Percentiles rank a stretch among this genome's conserved stretches.
Evolutionary conservation across 768 basidiomycete species (phyloP).

Genomic region (Suillus tomentosus): DNA sequence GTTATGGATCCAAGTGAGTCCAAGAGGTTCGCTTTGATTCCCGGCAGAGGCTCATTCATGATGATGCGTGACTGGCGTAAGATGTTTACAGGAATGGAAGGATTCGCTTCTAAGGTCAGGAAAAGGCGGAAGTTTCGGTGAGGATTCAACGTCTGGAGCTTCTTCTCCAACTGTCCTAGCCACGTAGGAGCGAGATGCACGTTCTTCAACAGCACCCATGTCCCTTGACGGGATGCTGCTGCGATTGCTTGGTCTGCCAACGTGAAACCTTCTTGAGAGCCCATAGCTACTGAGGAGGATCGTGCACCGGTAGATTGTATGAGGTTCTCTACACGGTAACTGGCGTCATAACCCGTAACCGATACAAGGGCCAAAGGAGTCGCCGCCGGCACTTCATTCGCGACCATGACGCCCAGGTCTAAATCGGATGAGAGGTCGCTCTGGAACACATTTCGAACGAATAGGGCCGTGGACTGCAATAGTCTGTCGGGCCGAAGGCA

Average conservation of each 20-base stretch:
- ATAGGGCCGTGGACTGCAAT: slow-evolving; percentile 75
- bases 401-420: slow-evolving; percentile 77
- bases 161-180: slow-evolving; percentile 96
- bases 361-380: slow-evolving; percentile 91
- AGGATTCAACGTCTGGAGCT: slow-evolving; percentile 87
- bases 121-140: slow-evolving; percentile 94
- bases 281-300: slow-evolving; percentile 95
- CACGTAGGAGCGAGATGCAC: slow-evolving; percentile 95
- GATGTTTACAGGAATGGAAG: slow-evolving; percentile 93
- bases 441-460: slow-evolving; percentile 77
- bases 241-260: slow-evolving; percentile 97
- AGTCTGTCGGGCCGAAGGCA: slow-evolving; percentile 93
- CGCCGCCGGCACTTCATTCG: slow-evolving; percentile 73
- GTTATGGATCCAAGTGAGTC: slow-evolving; percentile 83
- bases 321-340: slow-evolving; percentile 90
- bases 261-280: slow-evolving; percentile 95
- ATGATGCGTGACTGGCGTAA: slow-evolving; percentile 93
- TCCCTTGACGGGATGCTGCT: slow-evolving; percentile 86
- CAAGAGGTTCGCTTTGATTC: slow-evolving; percentile 93
- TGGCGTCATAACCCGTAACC: slow-evolving; percentile 97
- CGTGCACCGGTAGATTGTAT: slow-evolving; percentile 75
- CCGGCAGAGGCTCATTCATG: slow-evolving; percentile 99
- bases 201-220: slow-evolving; percentile 97
- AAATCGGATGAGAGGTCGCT: slow-evolving; percentile 79
- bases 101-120: slow-evolving; percentile 97